Conservation (phyloP, 2,329 filamentous ascomycete species). For the Pseudogymnoascus sp. region DNA sequence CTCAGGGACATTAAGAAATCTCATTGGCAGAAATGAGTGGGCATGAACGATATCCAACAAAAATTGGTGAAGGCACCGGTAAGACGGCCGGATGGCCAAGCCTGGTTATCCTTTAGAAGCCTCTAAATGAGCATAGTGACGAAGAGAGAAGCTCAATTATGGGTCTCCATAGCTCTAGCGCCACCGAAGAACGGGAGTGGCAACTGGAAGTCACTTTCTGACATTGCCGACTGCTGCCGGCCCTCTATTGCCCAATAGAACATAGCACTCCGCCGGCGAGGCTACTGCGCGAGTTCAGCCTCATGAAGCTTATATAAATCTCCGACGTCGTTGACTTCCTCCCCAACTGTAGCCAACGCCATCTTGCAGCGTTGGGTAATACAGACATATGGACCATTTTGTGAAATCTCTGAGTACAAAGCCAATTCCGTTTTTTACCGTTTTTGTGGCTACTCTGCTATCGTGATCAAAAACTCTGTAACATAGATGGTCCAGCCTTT, state of each 20-base stretch:
- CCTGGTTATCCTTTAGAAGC: not conserved
- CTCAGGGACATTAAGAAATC: not conserved
- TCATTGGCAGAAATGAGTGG: conserved; percentile 1
- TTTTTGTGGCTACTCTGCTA: not conserved
- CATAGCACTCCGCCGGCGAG: not conserved
- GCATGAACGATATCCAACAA: not conserved
- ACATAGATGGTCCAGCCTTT: not conserved
- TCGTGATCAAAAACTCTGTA: not conserved
- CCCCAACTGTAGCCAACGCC: not conserved
- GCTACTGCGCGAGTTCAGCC: not conserved
- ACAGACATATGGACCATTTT: not conserved
- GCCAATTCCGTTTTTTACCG: not conserved
- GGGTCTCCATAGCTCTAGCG: not conserved
- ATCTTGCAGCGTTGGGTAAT: not conserved
- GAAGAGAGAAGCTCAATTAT: not conserved
- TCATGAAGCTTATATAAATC: not conserved
- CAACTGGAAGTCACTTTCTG: conserved; percentile 1
- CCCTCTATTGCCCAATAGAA: not conserved
- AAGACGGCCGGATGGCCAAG: not conserved
- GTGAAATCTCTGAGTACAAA: not conserved
- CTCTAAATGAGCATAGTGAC: not conserved
- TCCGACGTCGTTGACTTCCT: not conserved
- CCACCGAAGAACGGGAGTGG: conserved; percentile 8
- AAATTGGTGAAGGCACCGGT: not conserved
- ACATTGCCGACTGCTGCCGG: not conserved